phyloP scores from a whole-genome alignment of 441 rosid species.

The Jatropha podagrica region DNA sequence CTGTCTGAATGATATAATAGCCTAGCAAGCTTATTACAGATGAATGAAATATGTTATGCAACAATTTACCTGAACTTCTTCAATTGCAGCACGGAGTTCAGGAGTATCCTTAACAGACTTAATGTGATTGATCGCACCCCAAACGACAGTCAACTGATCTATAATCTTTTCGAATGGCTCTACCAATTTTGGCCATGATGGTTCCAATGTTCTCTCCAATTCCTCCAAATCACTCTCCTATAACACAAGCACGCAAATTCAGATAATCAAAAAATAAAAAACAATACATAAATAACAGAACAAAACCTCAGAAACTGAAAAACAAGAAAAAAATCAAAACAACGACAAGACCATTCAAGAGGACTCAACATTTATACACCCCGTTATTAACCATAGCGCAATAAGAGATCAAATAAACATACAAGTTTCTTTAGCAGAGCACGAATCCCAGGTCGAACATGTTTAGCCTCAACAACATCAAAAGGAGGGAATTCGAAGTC shows the following conservation, averaged over 20 bases:
- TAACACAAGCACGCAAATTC: neutral
- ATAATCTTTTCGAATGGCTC: constrained; percentile 81
- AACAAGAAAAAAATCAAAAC: neutral
- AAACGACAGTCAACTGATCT: constrained; percentile 61
- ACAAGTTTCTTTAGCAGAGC: constrained; percentile 64
- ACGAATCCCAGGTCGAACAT: constrained; percentile 80
- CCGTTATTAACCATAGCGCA: too few relatives aligned
- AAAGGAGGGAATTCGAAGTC: constrained; percentile 80
- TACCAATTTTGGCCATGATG: constrained; percentile 77
- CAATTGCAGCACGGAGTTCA: constrained; percentile 89
- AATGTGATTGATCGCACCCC: constrained; percentile 81
- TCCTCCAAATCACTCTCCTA: constrained; percentile 78
- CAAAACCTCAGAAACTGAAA: neutral
- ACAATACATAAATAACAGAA: neutral
- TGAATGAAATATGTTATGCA: neutral
- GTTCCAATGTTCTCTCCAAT: constrained; percentile 75
- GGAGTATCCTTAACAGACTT: constrained; percentile 74
- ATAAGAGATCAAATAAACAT: constrained; percentile 15
- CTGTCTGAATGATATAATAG: neutral
- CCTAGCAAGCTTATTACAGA: neutral
- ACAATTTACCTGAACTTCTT: constrained; percentile 76
- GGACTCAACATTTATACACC: too few relatives aligned
- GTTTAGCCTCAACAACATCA: constrained; percentile 51
- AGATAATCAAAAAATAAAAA: neutral
- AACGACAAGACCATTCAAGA: too few relatives aligned